These are phyloP conservation scores for Thermoascus crustaceus DNA, from an alignment of 2,329 filamentous ascomycete species.

Conservation along the genomic window DNA sequence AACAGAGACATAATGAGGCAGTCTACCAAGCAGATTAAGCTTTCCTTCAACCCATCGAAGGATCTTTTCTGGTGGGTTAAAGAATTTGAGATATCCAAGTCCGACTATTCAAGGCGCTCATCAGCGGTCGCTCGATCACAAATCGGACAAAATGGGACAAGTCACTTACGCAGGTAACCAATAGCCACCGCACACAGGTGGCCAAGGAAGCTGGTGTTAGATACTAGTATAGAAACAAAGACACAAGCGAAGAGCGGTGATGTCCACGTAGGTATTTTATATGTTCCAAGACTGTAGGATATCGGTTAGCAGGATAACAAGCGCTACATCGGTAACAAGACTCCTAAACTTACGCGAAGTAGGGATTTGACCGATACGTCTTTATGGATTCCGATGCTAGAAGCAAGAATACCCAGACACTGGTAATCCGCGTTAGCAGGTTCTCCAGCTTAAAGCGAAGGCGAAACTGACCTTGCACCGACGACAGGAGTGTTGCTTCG, in stretches of 20 bases:
- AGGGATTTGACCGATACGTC: slow-evolving; percentile 72
- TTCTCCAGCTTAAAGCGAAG: not conserved
- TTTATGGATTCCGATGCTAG: slow-evolving; percentile 78
- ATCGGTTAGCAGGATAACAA: slow-evolving; percentile 12
- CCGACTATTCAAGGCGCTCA: slow-evolving; percentile 50
- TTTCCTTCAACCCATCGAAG: slow-evolving; percentile 84
- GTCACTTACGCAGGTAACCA: slow-evolving; percentile 71
- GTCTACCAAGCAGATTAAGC: slow-evolving; percentile 69
- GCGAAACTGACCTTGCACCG: slow-evolving; percentile 63
- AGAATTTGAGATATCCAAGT: slow-evolving; percentile 77
- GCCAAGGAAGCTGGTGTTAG: slow-evolving; percentile 74
- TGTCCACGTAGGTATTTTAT: slow-evolving; percentile 83
- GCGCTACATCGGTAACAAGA: too few species aligned
- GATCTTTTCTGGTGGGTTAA: slow-evolving; percentile 81
- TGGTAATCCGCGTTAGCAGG: slow-evolving; percentile 30
- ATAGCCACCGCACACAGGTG: slow-evolving; percentile 76
- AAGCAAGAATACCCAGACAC: slow-evolving; percentile 87
- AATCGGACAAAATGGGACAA: not conserved
- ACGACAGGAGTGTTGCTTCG: slow-evolving; percentile 64
- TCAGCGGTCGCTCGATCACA: slow-evolving; percentile 3
- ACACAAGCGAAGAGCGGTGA: slow-evolving; percentile 72
- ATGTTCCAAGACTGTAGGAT: slow-evolving; percentile 44
- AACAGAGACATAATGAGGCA: slow-evolving; percentile 88
- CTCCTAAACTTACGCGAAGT: slow-evolving; percentile 49
- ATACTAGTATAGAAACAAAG: slow-evolving; percentile 67